Evolutionary conservation across 352 stramenopile genomes (phyloP).

Genomic region (Phytophthora agathidicida): DNA sequence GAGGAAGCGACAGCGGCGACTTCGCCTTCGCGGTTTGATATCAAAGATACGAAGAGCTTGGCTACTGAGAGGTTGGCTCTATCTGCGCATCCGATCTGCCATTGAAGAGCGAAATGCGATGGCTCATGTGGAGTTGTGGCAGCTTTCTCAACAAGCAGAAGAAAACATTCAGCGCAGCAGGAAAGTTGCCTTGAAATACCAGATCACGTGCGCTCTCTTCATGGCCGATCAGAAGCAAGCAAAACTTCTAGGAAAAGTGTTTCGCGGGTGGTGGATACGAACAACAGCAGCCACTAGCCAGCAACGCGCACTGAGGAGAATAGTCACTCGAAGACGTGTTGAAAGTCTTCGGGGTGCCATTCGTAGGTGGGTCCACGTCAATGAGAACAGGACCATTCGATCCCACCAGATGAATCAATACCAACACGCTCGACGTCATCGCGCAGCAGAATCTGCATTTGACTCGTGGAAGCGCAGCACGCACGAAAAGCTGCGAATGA

Average conservation of each 20-base stretch:
- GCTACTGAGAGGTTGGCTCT: constrained; percentile 33
- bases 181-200: constrained; percentile 33
- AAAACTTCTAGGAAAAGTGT: constrained; percentile 8
- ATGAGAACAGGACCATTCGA: not conserved
- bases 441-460: not conserved
- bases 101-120: constrained; percentile 21
- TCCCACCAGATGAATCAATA: constrained; percentile 5
- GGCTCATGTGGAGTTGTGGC: constrained; percentile 25
- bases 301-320: constrained; percentile 8
- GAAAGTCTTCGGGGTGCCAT: constrained; percentile 8
- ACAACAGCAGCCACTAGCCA: not conserved
- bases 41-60: constrained; percentile 8
- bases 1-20: constrained; percentile 15
- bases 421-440: constrained; percentile 1
- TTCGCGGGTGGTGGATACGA: constrained; percentile 22
- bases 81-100: constrained; percentile 15
- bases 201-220: constrained; percentile 37
- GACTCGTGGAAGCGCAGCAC: constrained; percentile 11
- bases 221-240: constrained; percentile 32
- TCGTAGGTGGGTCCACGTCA: constrained; percentile 13
- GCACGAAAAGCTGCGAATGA: constrained; percentile 5
- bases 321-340: constrained; percentile 8
- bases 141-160: constrained; percentile 26
- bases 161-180: constrained; percentile 23
- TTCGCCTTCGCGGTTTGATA: constrained; percentile 24